A percentile compares a stretch with the other conserved stretches of the same genome.
Conservation (phyloP, 2,329 filamentous ascomycete species). For the Karstenula rhodostoma region DNA sequence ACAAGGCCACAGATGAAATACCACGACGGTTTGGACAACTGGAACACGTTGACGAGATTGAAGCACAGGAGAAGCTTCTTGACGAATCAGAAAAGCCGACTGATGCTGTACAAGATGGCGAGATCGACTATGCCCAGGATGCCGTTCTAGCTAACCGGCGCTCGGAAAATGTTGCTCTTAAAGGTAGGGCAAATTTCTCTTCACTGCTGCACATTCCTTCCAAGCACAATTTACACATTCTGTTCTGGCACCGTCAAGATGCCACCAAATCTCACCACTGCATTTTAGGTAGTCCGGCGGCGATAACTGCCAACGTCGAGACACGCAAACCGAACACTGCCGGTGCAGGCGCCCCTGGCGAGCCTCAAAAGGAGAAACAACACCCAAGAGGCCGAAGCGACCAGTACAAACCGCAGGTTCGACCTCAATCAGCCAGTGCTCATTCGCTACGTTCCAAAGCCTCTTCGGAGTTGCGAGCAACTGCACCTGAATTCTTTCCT, state of each 20-base stretch:
- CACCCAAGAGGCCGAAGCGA: slow-evolving; percentile 21
- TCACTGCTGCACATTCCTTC: slow-evolving; percentile 23
- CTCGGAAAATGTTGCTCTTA: slow-evolving; percentile 20
- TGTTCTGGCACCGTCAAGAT: background rate
- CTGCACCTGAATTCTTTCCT: slow-evolving; percentile 43
- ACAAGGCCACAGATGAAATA: background rate
- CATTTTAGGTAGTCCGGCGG: slow-evolving; percentile 11
- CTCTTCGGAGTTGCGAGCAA: slow-evolving; percentile 39
- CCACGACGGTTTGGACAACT: background rate
- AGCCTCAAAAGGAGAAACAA: background rate
- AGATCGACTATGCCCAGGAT: slow-evolving; percentile 13
- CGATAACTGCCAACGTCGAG: slow-evolving; percentile 6
- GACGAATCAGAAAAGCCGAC: slow-evolving; percentile 5
- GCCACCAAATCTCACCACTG: background rate
- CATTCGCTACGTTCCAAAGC: slow-evolving; percentile 26
- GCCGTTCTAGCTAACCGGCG: slow-evolving; percentile 25
- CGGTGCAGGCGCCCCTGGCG: background rate
- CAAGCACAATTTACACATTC: background rate
- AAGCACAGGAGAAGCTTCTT: background rate
- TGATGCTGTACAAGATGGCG: slow-evolving; percentile 1
- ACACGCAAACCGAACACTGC: background rate
- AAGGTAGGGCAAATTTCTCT: slow-evolving; percentile 25
- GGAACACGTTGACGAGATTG: background rate
- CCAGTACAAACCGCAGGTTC: slow-evolving; percentile 14
- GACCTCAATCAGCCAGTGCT: slow-evolving; percentile 19